Conservation (phyloP, 345 rosid species). For the Combretum micranthum region DNA sequence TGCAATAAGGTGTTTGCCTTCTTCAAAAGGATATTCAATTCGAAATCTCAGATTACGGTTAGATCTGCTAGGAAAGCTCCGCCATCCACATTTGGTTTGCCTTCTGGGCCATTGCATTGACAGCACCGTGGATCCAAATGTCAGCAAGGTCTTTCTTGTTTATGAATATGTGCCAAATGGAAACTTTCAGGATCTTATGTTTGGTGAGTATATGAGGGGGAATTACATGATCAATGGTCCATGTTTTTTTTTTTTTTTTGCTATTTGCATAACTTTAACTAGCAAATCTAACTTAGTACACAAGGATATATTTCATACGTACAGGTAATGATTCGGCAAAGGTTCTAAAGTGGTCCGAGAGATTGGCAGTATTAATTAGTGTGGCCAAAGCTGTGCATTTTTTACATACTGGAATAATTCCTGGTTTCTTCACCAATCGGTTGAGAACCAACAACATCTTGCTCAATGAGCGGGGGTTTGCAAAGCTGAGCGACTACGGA, state of each 20-base stretch:
- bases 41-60: slow-evolving; percentile 41
- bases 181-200: slow-evolving; percentile 32
- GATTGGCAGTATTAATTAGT: slow-evolving; percentile 45
- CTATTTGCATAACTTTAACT: too few species aligned
- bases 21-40: slow-evolving; percentile 32
- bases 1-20: slow-evolving; percentile 37
- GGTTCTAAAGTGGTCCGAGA: slow-evolving; percentile 60
- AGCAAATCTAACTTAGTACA: too few species aligned
- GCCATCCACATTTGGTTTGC: slow-evolving; percentile 49
- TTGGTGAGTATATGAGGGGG: slow-evolving; percentile 19
- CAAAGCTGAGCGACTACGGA: slow-evolving; percentile 76
- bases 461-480: slow-evolving; percentile 52
- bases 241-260: too few species aligned
- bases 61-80: slow-evolving; percentile 44
- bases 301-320: slow-evolving; percentile 4
- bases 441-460: slow-evolving; percentile 58
- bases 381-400: slow-evolving; percentile 70
- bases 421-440: slow-evolving; percentile 69
- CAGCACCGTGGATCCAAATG: slow-evolving; percentile 26
- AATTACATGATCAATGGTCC: too few species aligned
- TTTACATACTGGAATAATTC: slow-evolving; percentile 79
- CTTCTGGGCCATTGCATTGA: slow-evolving; percentile 50
- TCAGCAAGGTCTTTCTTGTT: slow-evolving; percentile 32
- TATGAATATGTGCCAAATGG: slow-evolving; percentile 37
- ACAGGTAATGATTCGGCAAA: slow-evolving; percentile 27